Evolutionary conservation across 352 stramenopile genomes (phyloP).

Genomic region (Phytophthora agathidicida): DNA sequence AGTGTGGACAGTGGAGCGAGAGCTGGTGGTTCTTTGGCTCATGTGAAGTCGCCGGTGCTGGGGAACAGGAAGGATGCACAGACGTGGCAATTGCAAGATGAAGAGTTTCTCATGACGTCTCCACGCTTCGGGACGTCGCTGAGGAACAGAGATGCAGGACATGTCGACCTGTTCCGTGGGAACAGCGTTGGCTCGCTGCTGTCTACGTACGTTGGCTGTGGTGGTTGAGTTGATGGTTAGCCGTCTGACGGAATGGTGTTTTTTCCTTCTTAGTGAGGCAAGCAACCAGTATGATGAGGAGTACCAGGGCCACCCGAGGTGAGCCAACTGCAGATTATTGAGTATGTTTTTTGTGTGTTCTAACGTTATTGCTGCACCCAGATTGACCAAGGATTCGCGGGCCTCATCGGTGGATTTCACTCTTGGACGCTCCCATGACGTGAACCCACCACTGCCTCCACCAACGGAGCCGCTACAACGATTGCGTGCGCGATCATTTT

Average conservation of each 20-base stretch:
- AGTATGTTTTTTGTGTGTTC: not conserved
- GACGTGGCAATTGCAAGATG: constrained; percentile 75
- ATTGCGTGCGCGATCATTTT: constrained; percentile 78
- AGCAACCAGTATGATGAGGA: constrained; percentile 46
- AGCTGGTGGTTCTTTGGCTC: constrained; percentile 29
- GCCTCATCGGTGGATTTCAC: constrained; percentile 84
- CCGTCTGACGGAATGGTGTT: constrained; percentile 16
- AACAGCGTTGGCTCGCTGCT: constrained; percentile 35
- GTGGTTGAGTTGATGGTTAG: not conserved
- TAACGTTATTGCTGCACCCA: constrained; percentile 4
- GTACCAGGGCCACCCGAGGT: constrained; percentile 39
- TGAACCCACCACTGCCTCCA: constrained; percentile 74
- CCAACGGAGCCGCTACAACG: constrained; percentile 68
- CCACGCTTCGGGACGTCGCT: constrained; percentile 52
- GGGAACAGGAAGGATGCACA: constrained; percentile 63
- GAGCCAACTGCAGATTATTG: constrained; percentile 1
- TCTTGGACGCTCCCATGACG: constrained; percentile 45
- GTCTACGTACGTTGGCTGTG: constrained; percentile 32
- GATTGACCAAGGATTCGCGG: constrained; percentile 68
- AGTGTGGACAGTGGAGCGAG: constrained; percentile 49
- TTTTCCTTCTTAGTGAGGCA: constrained; percentile 27
- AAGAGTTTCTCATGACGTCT: constrained; percentile 67
- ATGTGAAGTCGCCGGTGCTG: constrained; percentile 67
- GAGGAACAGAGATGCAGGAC: constrained; percentile 19
- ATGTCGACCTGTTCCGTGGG: constrained; percentile 36